These are phyloP conservation scores for Aurantiochytrium sp. DNA, from an alignment of 108 stramenopile genomes.

Conservation along the genomic window DNA sequence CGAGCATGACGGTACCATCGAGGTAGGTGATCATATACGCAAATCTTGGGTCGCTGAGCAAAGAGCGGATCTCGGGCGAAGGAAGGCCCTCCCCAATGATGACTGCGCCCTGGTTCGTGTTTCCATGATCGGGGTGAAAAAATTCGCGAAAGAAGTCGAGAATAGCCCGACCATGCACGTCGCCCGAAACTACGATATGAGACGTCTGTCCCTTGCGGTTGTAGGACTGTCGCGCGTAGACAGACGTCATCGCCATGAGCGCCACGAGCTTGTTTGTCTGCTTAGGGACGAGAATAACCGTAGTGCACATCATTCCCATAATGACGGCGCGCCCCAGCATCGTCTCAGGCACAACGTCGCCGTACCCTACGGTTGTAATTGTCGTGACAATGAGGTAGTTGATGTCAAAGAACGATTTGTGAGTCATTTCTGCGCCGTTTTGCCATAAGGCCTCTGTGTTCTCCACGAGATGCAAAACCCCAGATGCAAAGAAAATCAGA, in stretches of 20 bases:
- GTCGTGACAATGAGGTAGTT: background rate
- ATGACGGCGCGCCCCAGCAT: background rate
- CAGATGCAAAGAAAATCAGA: conserved; percentile 4
- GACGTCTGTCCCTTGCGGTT: background rate
- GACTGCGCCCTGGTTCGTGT: background rate
- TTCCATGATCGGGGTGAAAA: conserved; percentile 20
- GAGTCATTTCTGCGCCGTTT: background rate
- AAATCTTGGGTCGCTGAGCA: background rate
- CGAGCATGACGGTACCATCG: conserved; percentile 15
- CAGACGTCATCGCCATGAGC: background rate
- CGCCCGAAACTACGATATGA: conserved; percentile 11
- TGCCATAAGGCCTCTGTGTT: background rate
- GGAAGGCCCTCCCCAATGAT: background rate
- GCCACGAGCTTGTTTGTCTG: conserved; percentile 18
- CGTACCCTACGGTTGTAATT: conserved; percentile 17
- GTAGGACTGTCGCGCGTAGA: conserved; percentile 9
- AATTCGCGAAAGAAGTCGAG: conserved; percentile 16
- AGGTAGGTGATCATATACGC: conserved; percentile 9
- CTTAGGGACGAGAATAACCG: background rate
- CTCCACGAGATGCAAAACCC: background rate
- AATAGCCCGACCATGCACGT: background rate
- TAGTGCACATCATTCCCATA: background rate
- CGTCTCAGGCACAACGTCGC: background rate
- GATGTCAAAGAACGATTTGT: background rate
- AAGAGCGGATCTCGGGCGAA: background rate